A percentile compares a stretch with the other conserved stretches of the same genome.
Conservation (phyloP, 768 basidiomycete species). For the Lactarius evosmus region DNA sequence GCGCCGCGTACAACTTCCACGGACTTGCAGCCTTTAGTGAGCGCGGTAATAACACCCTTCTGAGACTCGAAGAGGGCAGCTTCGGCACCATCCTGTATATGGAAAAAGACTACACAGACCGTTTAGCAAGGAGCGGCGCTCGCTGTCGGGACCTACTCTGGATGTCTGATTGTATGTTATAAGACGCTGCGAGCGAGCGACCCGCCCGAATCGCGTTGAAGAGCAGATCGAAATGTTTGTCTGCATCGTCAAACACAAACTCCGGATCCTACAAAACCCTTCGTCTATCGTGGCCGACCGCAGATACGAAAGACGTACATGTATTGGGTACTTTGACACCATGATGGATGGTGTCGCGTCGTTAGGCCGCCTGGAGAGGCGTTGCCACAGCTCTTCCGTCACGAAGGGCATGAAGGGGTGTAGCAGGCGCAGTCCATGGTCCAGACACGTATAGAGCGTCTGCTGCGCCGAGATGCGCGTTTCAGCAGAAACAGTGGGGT, state of each 20-base stretch:
- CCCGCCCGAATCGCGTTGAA: slow-evolving; percentile 75
- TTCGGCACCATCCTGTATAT: slow-evolving; percentile 60
- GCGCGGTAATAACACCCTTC: slow-evolving; percentile 64
- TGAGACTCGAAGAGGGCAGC: slow-evolving; percentile 70
- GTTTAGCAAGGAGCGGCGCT: background rate
- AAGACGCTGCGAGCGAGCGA: slow-evolving; percentile 84
- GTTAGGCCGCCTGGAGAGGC: slow-evolving; percentile 79
- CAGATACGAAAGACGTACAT: slow-evolving; percentile 47
- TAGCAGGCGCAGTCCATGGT: slow-evolving; percentile 81
- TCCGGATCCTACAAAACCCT: slow-evolving; percentile 47
- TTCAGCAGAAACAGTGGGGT: slow-evolving; percentile 59
- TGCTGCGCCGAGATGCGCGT: slow-evolving; percentile 85
- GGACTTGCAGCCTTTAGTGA: slow-evolving; percentile 87
- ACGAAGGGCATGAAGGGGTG: slow-evolving; percentile 99
- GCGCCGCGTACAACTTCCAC: slow-evolving; percentile 62
- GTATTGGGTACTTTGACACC: slow-evolving; percentile 78
- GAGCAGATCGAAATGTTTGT: slow-evolving; percentile 77
- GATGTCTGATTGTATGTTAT: slow-evolving; percentile 82
- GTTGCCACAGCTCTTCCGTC: slow-evolving; percentile 98
- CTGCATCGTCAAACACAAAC: slow-evolving; percentile 67
- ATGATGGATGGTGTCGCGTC: slow-evolving; percentile 87
- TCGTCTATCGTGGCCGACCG: background rate
- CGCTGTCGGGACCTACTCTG: slow-evolving; percentile 52
- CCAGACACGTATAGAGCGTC: slow-evolving; percentile 92
- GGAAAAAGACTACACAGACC: slow-evolving; percentile 63